Evolutionary conservation across 345 rosid species (phyloP).

Genomic region (Melaleuca alternifolia): DNA sequence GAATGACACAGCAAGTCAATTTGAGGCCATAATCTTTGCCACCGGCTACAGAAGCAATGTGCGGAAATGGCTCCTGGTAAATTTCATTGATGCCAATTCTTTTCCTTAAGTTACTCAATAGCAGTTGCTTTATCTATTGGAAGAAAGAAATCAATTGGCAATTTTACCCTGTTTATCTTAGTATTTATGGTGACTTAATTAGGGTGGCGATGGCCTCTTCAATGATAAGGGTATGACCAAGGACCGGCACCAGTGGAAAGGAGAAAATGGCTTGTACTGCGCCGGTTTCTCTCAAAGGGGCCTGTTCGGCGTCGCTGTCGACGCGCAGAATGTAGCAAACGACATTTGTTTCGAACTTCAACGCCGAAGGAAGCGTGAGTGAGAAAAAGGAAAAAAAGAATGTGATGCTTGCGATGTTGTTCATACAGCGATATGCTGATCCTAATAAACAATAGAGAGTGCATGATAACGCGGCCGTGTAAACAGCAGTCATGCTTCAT

Average conservation of each 20-base stretch:
- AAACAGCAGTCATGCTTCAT: background rate
- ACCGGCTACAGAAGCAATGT: conserved; percentile 52
- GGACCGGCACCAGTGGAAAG: conserved; percentile 40
- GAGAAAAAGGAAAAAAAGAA: background rate
- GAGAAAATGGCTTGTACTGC: conserved; percentile 34
- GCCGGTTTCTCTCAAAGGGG: conserved; percentile 42
- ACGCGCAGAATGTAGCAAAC: conserved; percentile 32
- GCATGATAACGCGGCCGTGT: background rate
- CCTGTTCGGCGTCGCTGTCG: conserved; percentile 27
- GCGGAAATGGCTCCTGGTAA: conserved; percentile 43
- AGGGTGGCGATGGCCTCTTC: conserved; percentile 24
- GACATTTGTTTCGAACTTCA: conserved; percentile 8
- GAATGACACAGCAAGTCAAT: conserved; percentile 1
- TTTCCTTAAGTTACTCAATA: background rate
- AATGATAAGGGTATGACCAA: conserved; percentile 33
- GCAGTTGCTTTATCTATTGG: background rate
- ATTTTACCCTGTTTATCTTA: background rate
- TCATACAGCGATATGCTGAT: background rate
- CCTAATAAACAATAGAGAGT: background rate
- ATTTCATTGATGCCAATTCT: background rate
- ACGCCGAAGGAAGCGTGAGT: background rate
- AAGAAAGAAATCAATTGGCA: background rate
- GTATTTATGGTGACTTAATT: background rate
- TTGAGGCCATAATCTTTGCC: conserved; percentile 47
- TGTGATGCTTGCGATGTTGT: background rate